Percentiles rank a stretch among this genome's conserved stretches.
phyloP scores from a whole-genome alignment of 108 stramenopile species.

The Conticribra weissflogii region DNA sequence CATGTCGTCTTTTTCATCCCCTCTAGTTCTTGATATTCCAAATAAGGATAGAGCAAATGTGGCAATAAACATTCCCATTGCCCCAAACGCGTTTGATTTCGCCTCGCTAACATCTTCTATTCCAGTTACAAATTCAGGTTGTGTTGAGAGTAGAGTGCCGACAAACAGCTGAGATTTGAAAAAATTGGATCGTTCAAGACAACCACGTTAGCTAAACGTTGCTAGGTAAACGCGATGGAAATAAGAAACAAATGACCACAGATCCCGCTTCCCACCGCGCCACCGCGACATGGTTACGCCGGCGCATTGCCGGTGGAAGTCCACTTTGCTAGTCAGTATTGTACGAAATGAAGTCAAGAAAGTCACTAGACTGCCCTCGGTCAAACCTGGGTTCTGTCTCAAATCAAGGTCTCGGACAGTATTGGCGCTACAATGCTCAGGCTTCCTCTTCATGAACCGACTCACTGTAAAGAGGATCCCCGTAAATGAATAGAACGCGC shows the following conservation, averaged over 20 bases:
- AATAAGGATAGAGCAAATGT: slow-evolving; percentile 59
- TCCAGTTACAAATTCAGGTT: slow-evolving; percentile 86
- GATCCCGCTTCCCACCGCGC: background rate
- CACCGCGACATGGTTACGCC: no score
- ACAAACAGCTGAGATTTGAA: slow-evolving; percentile 47
- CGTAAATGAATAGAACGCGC: slow-evolving; percentile 80
- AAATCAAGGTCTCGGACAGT: no score
- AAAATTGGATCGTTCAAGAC: background rate
- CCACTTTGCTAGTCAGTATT: no score
- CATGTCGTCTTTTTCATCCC: slow-evolving; percentile 25
- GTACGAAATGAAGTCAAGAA: no score
- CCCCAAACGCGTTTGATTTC: slow-evolving; percentile 77
- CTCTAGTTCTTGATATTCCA: slow-evolving; percentile 33
- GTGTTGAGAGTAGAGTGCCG: slow-evolving; percentile 65
- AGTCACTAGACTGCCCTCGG: no score
- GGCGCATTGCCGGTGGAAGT: no score
- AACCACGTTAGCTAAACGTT: no score
- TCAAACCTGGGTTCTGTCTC: no score
- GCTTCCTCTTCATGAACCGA: no score
- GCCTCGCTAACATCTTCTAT: slow-evolving; percentile 70
- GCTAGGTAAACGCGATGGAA: no score
- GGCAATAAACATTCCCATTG: slow-evolving; percentile 77
- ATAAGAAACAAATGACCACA: no score
- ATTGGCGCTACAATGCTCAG: no score
- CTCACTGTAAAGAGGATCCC: slow-evolving; percentile 87